phyloP scores from a whole-genome alignment of 148 eudicot genomes.

The Limonium bicolor region DNA sequence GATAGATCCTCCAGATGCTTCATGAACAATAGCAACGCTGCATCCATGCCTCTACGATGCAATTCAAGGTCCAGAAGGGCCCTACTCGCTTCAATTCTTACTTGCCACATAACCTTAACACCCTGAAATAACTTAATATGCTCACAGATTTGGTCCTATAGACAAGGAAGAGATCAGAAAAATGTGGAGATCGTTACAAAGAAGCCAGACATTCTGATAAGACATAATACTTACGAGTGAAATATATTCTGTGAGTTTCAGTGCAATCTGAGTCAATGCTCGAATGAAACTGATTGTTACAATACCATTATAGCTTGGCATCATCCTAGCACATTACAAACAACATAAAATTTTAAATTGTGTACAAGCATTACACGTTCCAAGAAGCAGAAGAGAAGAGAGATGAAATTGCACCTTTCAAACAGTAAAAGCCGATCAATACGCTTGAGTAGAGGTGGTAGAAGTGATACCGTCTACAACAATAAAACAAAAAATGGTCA shows the following conservation, averaged over 20 bases:
- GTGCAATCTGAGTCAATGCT: slow-evolving; percentile 70
- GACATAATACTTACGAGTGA: slow-evolving; percentile 48
- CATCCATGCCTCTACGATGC: slow-evolving; percentile 60
- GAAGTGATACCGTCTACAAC: slow-evolving; percentile 49
- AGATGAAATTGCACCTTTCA: slow-evolving; percentile 54
- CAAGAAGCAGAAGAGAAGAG: not conserved
- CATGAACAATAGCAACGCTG: slow-evolving; percentile 56
- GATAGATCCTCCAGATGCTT: slow-evolving; percentile 55
- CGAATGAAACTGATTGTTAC: slow-evolving; percentile 78
- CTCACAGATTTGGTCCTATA: slow-evolving; percentile 51
- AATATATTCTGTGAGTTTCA: slow-evolving; percentile 63
- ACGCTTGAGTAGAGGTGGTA: slow-evolving; percentile 74
- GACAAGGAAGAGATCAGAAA: slow-evolving; percentile 3
- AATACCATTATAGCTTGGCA: slow-evolving; percentile 94
- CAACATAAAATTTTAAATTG: slow-evolving; percentile 3
- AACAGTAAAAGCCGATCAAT: slow-evolving; percentile 86
- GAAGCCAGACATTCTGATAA: no score
- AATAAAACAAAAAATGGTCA: slow-evolving; percentile 5
- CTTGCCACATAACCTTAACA: slow-evolving; percentile 49
- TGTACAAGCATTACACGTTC: not conserved
- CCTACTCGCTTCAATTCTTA: slow-evolving; percentile 77
- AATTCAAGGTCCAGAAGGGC: slow-evolving; percentile 86
- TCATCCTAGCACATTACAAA: slow-evolving; percentile 39
- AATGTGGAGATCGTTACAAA: no score
- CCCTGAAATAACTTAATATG: slow-evolving; percentile 61